These are phyloP conservation scores for Termitomyces sp. DNA, from an alignment of 768 basidiomycete genomes.

Conservation along the genomic window DNA sequence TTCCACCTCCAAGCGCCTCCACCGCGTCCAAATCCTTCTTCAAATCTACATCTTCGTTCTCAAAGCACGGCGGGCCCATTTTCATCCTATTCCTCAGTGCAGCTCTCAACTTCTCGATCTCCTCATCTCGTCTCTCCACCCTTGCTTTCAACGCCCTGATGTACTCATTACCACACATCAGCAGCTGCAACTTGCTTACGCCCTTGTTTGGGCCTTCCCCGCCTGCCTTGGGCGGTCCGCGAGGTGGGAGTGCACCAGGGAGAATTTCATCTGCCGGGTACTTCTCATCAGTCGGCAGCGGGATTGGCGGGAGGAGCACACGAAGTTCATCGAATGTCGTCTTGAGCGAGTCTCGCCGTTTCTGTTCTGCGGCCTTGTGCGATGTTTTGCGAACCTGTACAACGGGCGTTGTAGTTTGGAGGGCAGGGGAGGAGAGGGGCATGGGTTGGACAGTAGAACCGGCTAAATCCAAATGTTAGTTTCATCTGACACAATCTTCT, in stretches of 20 bases:
- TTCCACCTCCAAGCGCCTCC: slow-evolving; percentile 27
- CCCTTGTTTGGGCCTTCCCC: slow-evolving; percentile 92
- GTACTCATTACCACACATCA: slow-evolving; percentile 89
- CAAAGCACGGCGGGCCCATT: slow-evolving; percentile 21
- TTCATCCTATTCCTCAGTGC: slow-evolving; percentile 63
- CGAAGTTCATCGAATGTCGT: slow-evolving; percentile 87
- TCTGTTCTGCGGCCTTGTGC: slow-evolving; percentile 97
- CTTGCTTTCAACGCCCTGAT: slow-evolving; percentile 72
- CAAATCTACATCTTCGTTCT: slow-evolving; percentile 41
- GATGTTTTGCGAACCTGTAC: slow-evolving; percentile 66
- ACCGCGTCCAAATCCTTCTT: slow-evolving; percentile 57
- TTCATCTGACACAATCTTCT: background rate
- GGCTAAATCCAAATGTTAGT: slow-evolving; percentile 12
- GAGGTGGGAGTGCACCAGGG: slow-evolving; percentile 85
- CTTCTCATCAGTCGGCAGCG: slow-evolving; percentile 71
- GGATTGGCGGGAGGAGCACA: slow-evolving; percentile 80
- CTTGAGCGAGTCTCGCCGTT: slow-evolving; percentile 94
- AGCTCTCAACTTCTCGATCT: slow-evolving; percentile 60
- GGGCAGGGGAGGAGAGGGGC: slow-evolving; percentile 3
- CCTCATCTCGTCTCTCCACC: slow-evolving; percentile 75
- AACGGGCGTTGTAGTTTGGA: slow-evolving; percentile 11
- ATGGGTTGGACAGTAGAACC: slow-evolving; percentile 14
- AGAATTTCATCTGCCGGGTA: slow-evolving; percentile 69
- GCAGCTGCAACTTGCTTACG: slow-evolving; percentile 88
- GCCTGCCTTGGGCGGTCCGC: slow-evolving; percentile 81